Evolutionary conservation across 2,329 filamentous ascomycete species (phyloP).

Genomic region (Cladorrhinum sp.): DNA sequence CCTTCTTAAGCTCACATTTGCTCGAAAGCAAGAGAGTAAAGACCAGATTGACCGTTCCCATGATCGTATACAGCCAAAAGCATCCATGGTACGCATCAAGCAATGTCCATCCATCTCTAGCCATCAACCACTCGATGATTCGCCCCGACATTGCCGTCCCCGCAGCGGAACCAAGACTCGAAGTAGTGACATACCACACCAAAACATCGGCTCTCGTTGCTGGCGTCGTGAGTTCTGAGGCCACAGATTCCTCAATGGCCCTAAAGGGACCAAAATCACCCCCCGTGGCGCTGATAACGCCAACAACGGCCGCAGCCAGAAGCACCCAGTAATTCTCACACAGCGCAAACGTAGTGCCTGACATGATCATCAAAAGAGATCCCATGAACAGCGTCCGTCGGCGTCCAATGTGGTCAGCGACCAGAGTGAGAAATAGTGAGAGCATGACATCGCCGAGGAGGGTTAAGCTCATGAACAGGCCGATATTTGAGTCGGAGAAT

Average conservation of each 20-base stretch:
- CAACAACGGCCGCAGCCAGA: conserved; percentile 55
- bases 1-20: conserved; percentile 46
- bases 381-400: conserved; percentile 53
- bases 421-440: conserved; percentile 54
- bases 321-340: conserved; percentile 59
- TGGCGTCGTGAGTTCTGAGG: conserved; percentile 58
- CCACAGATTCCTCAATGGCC: conserved; percentile 62
- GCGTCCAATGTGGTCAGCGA: conserved; percentile 58
- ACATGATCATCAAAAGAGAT: conserved; percentile 53
- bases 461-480: conserved; percentile 64
- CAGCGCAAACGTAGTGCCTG: conserved; percentile 52
- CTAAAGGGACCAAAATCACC: conserved; percentile 67
- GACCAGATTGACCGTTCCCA: conserved; percentile 51
- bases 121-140: conserved; percentile 46
- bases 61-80: conserved; percentile 57
- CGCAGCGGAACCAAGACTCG: conserved; percentile 52
- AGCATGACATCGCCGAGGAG: conserved; percentile 59
- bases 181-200: conserved; percentile 61
- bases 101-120: conserved; percentile 46
- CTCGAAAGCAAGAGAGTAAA: conserved; percentile 46
- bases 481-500: conserved; percentile 57
- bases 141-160: conserved; percentile 53
- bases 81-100: conserved; percentile 54
- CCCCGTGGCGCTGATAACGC: conserved; percentile 60
- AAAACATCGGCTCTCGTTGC: conserved; percentile 59